These are phyloP conservation scores for Petrea volubilis DNA, from an alignment of 257 asterid species.

Conservation along the genomic window DNA sequence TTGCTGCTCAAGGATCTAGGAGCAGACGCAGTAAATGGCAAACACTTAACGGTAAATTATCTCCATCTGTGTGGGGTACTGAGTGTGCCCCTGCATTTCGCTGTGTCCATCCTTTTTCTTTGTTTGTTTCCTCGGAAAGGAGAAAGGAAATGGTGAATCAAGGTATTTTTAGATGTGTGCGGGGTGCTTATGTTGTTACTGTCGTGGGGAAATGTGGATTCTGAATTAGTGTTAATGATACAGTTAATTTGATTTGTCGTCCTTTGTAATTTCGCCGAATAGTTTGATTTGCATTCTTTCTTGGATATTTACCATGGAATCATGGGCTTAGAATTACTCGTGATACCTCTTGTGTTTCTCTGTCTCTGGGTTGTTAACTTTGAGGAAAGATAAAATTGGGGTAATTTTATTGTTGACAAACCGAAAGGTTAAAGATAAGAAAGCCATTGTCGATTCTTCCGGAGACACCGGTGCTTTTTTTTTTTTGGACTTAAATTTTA, in stretches of 20 bases:
- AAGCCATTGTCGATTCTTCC: not conserved
- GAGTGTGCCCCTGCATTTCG: not conserved
- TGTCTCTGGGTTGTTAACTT: not conserved
- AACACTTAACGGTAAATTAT: conserved; percentile 54
- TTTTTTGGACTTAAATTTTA: not conserved
- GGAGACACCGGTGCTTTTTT: not conserved
- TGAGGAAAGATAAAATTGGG: not conserved
- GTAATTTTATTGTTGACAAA: not conserved
- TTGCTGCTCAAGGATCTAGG: conserved; percentile 61
- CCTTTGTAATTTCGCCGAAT: not conserved
- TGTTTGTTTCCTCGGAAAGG: not conserved
- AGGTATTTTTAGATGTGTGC: conserved; percentile 1
- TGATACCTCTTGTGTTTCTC: not conserved
- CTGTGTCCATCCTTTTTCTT: not conserved
- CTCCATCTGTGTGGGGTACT: not conserved
- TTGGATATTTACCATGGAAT: not conserved
- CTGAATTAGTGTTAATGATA: not conserved
- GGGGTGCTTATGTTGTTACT: not conserved
- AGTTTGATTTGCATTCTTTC: not conserved
- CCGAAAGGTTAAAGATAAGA: not conserved
- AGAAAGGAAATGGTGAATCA: not conserved
- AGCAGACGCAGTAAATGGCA: conserved; percentile 45
- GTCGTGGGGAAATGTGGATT: not conserved
- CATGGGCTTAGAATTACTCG: not conserved
- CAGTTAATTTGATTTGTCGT: not conserved